Percentiles rank a stretch among this genome's conserved stretches.
Conservation (phyloP, 352 stramenopile genomes). For the Phytophthora foliorum region DNA sequence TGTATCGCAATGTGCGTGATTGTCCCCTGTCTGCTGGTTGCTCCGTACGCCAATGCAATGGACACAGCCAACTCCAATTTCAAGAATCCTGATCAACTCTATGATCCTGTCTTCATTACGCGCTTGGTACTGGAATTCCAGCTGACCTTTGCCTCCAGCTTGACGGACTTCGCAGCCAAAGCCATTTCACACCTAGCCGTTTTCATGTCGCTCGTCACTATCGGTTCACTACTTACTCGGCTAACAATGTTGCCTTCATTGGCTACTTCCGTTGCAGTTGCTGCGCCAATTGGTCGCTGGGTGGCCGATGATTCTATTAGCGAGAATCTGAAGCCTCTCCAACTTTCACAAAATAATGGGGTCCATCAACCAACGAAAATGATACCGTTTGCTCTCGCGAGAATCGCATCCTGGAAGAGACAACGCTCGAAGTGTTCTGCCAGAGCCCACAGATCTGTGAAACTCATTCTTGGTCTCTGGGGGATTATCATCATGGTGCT, state of each 20-base stretch:
- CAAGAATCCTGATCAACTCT: slow-evolving; percentile 5
- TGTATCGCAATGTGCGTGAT: slow-evolving; percentile 11
- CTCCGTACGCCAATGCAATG: neutral
- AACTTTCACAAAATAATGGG: neutral
- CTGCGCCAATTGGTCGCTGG: neutral
- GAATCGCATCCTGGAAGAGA: neutral
- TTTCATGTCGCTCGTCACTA: slow-evolving; percentile 7
- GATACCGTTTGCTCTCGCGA: neutral
- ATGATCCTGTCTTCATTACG: slow-evolving; percentile 7
- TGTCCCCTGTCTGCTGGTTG: neutral
- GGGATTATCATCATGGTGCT: neutral
- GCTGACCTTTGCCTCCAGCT: slow-evolving; percentile 4
- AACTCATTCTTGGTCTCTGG: slow-evolving; percentile 1
- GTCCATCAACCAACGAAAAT: neutral
- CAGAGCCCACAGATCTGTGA: neutral
- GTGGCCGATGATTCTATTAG: neutral
- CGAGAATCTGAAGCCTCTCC: neutral
- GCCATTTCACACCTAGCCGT: slow-evolving; percentile 5
- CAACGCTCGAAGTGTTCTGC: neutral
- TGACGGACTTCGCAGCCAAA: slow-evolving; percentile 7
- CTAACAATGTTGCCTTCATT: neutral
- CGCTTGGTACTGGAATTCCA: slow-evolving; percentile 6
- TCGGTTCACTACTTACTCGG: neutral
- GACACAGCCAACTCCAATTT: slow-evolving; percentile 4
- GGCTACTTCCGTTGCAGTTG: too few relatives aligned